These are phyloP conservation scores for Penicillium chermesinum DNA, from an alignment of 495 filamentous ascomycete species.

Conservation along the genomic window DNA sequence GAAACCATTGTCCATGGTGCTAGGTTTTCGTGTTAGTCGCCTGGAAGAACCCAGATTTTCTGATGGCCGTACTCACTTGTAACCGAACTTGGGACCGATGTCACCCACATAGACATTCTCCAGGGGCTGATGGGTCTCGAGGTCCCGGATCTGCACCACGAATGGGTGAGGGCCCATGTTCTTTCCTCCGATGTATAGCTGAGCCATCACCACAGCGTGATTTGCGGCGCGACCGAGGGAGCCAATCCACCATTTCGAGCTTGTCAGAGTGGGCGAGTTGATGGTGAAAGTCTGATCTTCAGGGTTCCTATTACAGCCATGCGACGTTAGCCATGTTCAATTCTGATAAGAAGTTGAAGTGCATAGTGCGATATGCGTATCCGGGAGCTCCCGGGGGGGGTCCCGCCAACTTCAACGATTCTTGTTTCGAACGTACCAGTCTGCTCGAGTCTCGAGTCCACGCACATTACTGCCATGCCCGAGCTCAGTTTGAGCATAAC, in stretches of 20 bases:
- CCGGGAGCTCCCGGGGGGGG: background rate
- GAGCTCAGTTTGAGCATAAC: slow-evolving; percentile 73
- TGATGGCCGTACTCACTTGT: slow-evolving; percentile 36
- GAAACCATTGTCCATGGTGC: slow-evolving; percentile 74
- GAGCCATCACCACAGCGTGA: slow-evolving; percentile 70
- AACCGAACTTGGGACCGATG: slow-evolving; percentile 71
- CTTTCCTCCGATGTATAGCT: slow-evolving; percentile 59
- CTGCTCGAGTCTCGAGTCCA: slow-evolving; percentile 68
- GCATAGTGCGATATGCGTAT: too few relatives aligned
- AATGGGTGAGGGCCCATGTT: slow-evolving; percentile 69
- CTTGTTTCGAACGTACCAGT: slow-evolving; percentile 31
- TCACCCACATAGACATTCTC: slow-evolving; percentile 67
- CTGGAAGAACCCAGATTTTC: background rate
- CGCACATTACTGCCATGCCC: slow-evolving; percentile 72
- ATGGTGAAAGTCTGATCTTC: slow-evolving; percentile 65
- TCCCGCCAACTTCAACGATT: background rate
- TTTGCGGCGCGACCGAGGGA: slow-evolving; percentile 67
- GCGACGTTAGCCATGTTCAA: background rate
- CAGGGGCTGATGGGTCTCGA: slow-evolving; percentile 64
- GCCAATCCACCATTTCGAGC: slow-evolving; percentile 78
- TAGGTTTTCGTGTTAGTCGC: slow-evolving; percentile 7
- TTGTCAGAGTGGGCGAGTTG: slow-evolving; percentile 60
- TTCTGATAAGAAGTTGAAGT: too few relatives aligned
- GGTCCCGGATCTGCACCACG: slow-evolving; percentile 66
- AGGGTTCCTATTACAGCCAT: slow-evolving; percentile 34